phyloP scores from a whole-genome alignment of 2,329 filamentous ascomycete species.

The Scytalidium sp. region DNA sequence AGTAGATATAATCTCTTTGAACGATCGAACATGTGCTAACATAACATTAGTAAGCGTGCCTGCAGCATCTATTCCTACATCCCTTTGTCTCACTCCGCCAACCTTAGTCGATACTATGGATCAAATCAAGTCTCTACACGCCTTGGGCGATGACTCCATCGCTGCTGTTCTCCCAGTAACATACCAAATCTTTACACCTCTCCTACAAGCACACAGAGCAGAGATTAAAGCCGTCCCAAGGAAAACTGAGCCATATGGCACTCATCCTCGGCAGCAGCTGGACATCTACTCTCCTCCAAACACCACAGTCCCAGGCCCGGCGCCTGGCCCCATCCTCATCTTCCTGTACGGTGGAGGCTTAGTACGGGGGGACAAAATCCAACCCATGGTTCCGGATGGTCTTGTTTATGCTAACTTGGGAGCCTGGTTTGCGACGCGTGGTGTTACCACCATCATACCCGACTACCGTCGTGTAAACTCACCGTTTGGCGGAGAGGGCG shows the following conservation, averaged over 20 bases:
- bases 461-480: conserved; percentile 26
- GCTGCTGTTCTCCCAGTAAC: conserved; percentile 7
- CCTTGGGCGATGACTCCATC: background rate
- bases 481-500: conserved; percentile 19
- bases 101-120: background rate
- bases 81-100: no score
- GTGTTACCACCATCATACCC: conserved; percentile 20
- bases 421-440: conserved; percentile 22
- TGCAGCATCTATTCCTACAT: background rate
- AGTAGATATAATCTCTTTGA: no score
- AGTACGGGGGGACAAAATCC: conserved; percentile 20
- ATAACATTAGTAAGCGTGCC: no score
- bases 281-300: conserved; percentile 21
- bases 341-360: conserved; percentile 28
- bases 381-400: conserved; percentile 9
- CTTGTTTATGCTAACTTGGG: conserved; percentile 27
- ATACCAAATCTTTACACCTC: conserved; percentile 20
- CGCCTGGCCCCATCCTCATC: conserved; percentile 21
- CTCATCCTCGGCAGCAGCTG: conserved; percentile 24
- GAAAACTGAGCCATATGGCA: conserved; percentile 19
- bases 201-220: conserved; percentile 17
- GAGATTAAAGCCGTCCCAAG: conserved; percentile 19
- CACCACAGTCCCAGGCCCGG: background rate
- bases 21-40: no score
- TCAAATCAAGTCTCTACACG: background rate